Conservation (phyloP, 345 rosid species). For the Kandelia obovata region DNA sequence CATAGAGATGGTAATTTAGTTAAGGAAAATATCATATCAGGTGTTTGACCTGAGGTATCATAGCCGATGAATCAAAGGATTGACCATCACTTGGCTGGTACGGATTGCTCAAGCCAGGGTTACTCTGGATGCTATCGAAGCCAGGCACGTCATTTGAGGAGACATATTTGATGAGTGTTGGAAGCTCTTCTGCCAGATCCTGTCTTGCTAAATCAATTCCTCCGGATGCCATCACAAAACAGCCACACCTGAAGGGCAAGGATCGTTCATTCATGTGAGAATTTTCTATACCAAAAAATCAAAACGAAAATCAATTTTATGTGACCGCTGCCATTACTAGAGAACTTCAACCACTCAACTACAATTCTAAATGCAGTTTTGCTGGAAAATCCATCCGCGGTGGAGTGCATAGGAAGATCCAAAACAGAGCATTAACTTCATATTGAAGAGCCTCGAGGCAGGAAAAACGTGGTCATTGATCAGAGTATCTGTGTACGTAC, state of each 20-base stretch:
- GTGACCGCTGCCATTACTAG: too few species aligned
- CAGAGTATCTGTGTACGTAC: too few species aligned
- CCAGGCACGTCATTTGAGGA: slow-evolving; percentile 51
- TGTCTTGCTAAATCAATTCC: slow-evolving; percentile 19
- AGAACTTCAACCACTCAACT: too few species aligned
- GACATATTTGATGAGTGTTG: slow-evolving; percentile 40
- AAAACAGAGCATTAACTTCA: too few species aligned
- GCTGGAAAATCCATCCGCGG: too few species aligned
- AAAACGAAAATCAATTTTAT: too few species aligned
- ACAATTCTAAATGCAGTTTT: too few species aligned
- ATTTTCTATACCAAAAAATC: background rate
- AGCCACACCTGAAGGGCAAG: slow-evolving; percentile 6
- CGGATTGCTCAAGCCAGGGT: background rate
- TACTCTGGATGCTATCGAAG: slow-evolving; percentile 35
- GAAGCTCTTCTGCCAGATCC: slow-evolving; percentile 29
- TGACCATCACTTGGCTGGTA: background rate
- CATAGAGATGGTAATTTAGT: too few species aligned
- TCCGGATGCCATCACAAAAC: slow-evolving; percentile 30
- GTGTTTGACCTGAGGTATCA: background rate
- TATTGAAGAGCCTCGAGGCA: too few species aligned
- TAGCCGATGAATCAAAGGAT: background rate
- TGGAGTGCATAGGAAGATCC: too few species aligned
- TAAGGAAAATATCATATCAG: background rate
- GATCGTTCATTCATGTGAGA: background rate
- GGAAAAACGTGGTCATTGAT: too few species aligned